Base-by-base conservation (phyloP, 805 yeast species). In the Kuraishia borneana region DNA sequence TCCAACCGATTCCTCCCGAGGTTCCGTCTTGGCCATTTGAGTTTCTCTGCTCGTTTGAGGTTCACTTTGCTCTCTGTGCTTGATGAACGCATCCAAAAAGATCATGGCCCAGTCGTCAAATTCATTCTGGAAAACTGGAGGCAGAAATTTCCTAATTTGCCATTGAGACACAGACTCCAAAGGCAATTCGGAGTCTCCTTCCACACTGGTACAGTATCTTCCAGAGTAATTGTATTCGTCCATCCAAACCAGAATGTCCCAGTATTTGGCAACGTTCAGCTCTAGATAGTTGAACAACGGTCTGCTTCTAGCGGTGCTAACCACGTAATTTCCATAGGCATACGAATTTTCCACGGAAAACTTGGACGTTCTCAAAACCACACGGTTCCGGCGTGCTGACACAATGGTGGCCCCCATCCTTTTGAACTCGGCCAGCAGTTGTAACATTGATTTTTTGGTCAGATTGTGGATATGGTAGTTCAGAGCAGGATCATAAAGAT, bases 241-340 rank as follows among this genome's bases (percentile, higher is more conserved):
- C 94, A 89, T 83, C 97, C 96, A 94, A 2, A 92, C 60, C 42
- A 92, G 60, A n/a, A 80, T 48, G 52, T 92, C 96, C 98, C 98
- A 92, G 50, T 83, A 87, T 46, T 74, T 76, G 9, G 63, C 68
- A 28, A 89, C 78, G 16, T 61, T 58, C 42, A 92, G 56, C 44
- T 88, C 96, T 43, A 92, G 59, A 51, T 76, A 87, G 43, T 79
- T 75, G 60, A 92, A 92, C 42, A 87, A 56, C 0, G 94, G 89
- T 44, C 77, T 82, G 0, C 85, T 65, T 46, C 95, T 65, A 3
- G 84, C 74, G 2, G 94, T 76, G 42, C 81, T 79, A 19, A 83
- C 67, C 29, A 84, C 63, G 49, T 85, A 85, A 43, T 84, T 87
- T 13, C 95, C 87, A 53, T 82, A 88, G 0, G 96, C 94, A 51